Evolutionary conservation across 768 basidiomycete species (phyloP).

Genomic region (Pleurotus sapidus): DNA sequence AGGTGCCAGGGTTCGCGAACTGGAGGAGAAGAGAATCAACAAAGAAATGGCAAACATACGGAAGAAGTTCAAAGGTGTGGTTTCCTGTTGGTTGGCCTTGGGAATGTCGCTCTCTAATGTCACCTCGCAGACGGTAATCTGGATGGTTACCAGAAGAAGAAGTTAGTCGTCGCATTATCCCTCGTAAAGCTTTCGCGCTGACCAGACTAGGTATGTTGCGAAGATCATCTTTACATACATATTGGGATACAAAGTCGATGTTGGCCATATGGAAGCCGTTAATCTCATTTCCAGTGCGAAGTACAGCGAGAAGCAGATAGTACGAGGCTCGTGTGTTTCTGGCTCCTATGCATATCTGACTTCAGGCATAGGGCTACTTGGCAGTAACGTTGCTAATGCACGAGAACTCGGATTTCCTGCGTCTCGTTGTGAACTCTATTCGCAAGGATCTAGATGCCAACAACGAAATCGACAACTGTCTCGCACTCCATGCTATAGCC

Average conservation of each 20-base stretch:
- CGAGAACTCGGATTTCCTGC: slow-evolving; percentile 96
- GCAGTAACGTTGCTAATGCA: slow-evolving; percentile 97
- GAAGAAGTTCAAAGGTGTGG: slow-evolving; percentile 93
- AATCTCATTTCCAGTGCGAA: slow-evolving; percentile 94
- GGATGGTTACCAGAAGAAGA: slow-evolving; percentile 92
- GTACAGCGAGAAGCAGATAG: slow-evolving; percentile 99
- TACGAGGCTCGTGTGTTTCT: slow-evolving; percentile 35
- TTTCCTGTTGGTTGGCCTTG: background rate
- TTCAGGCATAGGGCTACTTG: slow-evolving; percentile 77
- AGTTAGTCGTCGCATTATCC: slow-evolving; percentile 43
- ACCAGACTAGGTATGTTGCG: slow-evolving; percentile 76
- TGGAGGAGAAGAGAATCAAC: slow-evolving; percentile 98
- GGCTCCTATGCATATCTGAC: slow-evolving; percentile 3
- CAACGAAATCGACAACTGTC: slow-evolving; percentile 92
- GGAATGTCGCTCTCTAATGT: background rate
- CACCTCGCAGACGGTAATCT: slow-evolving; percentile 67
- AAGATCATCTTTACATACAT: slow-evolving; percentile 99
- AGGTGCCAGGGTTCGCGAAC: slow-evolving; percentile 91
- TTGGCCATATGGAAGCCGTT: slow-evolving; percentile 99
- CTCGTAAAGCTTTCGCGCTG: slow-evolving; percentile 3
- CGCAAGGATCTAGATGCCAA: slow-evolving; percentile 95
- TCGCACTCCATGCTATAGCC: slow-evolving; percentile 96
- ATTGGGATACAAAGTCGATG: slow-evolving; percentile 96
- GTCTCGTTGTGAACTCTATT: slow-evolving; percentile 97
- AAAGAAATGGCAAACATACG: slow-evolving; percentile 99